Base-by-base conservation (phyloP, 2,329 filamentous ascomycete species). In the Colletotrichum sp. region DNA sequence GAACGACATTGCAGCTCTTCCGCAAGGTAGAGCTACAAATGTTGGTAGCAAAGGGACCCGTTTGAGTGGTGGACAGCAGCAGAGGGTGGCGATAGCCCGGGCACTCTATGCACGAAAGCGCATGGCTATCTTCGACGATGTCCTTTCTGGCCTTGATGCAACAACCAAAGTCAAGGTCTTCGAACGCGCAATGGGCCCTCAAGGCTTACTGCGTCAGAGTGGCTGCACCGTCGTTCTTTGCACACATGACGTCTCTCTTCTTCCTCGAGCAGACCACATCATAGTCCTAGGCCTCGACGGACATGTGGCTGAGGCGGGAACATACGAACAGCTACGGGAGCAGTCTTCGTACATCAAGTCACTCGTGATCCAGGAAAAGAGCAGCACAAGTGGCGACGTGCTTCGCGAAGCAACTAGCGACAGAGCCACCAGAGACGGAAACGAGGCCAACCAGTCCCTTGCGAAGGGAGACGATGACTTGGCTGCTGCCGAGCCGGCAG, bases 81-180 rank as follows among this genome's bases (percentile, higher is more conserved):
- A 86, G 34, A 81, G 86, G 32, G 79, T 87, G 32, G 85, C 86
- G 79, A 75, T 90, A 2, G 88, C 88, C 4, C 82, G 89, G n/a
- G 88, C 88, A 3, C 78, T 89, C 0, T 90, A 88, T 71, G 81
- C 85, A 2, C 77, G 81, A 10, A 81, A 79, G 6, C 77, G 83
- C 2, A 79, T 89, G 2, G 22, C 87, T 4, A 28, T 90, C 5
- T 78, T 90, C 1, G 89, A 90, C 67, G 88, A 90, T 70, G 79
- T 84, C 0, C 84, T 89, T 43, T 87, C 86, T 58, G 85, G 84
- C 1, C 82, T 89, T 6, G 88, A 89, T 73, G 81, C 82, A 2
- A 80, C 84, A 5, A 91, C 89, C 0, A 81, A 86, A 18, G 77
- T 83, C 7, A 76, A 80, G 2, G 82, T 90, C 7, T 87, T 89